phyloP scores from a whole-genome alignment of 768 basidiomycete species.

The Boletus sp. region DNA sequence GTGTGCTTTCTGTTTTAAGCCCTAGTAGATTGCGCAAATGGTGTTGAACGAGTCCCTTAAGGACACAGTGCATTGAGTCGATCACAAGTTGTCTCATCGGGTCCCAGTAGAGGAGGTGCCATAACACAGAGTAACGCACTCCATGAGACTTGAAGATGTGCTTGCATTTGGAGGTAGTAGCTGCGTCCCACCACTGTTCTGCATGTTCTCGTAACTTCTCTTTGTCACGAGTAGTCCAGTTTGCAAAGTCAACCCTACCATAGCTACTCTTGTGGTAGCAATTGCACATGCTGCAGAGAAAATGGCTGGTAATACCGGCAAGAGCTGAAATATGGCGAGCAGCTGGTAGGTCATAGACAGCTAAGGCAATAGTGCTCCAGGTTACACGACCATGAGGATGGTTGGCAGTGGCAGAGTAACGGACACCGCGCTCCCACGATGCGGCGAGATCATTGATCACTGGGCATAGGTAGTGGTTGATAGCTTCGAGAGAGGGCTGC shows the following conservation, averaged over 20 bases:
- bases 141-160: constrained; percentile 10
- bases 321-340: constrained; percentile 27
- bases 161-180: not conserved
- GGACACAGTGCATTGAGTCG: constrained; percentile 28
- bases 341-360: constrained; percentile 38
- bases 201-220: constrained; percentile 6
- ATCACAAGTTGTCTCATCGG: constrained; percentile 15
- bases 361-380: not conserved
- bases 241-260: constrained; percentile 6
- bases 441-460: too few species aligned
- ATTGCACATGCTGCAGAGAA: constrained; percentile 31
- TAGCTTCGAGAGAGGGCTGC: too few species aligned
- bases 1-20: not conserved
- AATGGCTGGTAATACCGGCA: constrained; percentile 19
- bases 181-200: constrained; percentile 15
- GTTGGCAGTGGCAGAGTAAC: too few species aligned
- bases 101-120: constrained; percentile 27
- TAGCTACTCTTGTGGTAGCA: constrained; percentile 13
- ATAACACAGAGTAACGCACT: constrained; percentile 18
- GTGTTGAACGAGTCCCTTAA: constrained; percentile 9
- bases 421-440: too few species aligned
- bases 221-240: constrained; percentile 15
- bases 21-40: too few species aligned
- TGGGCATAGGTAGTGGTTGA: too few species aligned
- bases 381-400: too few species aligned